Percentiles rank a stretch among this genome's conserved stretches.
These are phyloP conservation scores for Trichocomaceae sp. DNA, from an alignment of 2,329 filamentous ascomycete genomes.

Conservation along the genomic window DNA sequence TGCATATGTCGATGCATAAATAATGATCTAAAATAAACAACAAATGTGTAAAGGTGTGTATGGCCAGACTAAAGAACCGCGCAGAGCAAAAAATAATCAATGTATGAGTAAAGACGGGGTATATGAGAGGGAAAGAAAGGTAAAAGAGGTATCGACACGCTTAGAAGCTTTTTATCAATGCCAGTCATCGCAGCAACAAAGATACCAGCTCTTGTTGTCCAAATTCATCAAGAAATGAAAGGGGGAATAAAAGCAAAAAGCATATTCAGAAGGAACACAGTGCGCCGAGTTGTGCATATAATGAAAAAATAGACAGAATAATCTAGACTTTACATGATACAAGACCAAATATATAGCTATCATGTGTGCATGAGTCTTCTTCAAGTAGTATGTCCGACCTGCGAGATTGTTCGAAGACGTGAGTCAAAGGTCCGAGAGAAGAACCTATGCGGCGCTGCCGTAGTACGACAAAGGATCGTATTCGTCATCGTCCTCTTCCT, in stretches of 20 bases:
- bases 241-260: neutral
- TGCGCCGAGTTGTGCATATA: neutral
- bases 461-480: conserved; percentile 14
- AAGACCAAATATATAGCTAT: neutral
- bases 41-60: neutral
- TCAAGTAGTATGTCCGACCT: conserved; percentile 5
- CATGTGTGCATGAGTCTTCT: neutral
- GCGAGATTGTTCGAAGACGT: neutral
- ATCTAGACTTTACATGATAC: neutral
- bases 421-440: neutral
- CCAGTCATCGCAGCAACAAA: conserved; percentile 7
- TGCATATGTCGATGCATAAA: neutral
- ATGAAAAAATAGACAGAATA: neutral
- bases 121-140: neutral
- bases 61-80: neutral
- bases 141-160: conserved; percentile 3
- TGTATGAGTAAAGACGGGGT: conserved; percentile 1
- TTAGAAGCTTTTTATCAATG: conserved; percentile 9
- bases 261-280: neutral
- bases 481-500: conserved; percentile 12
- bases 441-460: conserved; percentile 1
- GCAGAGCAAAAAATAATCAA: neutral
- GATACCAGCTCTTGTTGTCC: conserved; percentile 6
- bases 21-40: neutral
- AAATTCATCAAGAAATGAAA: conserved; percentile 1